Evolutionary conservation across 2,329 filamentous ascomycete species (phyloP).

Genomic region (Talaromyces sp.): DNA sequence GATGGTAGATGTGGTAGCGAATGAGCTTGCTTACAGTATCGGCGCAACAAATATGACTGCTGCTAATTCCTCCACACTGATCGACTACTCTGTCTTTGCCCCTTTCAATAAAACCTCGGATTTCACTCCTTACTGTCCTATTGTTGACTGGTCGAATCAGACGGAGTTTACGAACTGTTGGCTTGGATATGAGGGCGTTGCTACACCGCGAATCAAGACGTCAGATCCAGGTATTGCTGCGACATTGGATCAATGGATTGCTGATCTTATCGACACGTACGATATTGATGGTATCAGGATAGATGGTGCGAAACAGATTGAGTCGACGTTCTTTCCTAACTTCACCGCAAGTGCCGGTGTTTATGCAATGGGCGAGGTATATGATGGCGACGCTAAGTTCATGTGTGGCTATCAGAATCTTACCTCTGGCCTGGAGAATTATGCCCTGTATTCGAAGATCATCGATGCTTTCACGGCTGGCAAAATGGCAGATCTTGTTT

Average conservation of each 20-base stretch:
- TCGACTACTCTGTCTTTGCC: slow-evolving; percentile 18
- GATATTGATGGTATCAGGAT: slow-evolving; percentile 43
- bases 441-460: slow-evolving; percentile 28
- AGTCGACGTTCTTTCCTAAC: slow-evolving; percentile 33
- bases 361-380: slow-evolving; percentile 45
- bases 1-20: slow-evolving; percentile 47
- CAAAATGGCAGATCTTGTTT: slow-evolving; percentile 21
- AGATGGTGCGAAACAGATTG: slow-evolving; percentile 43
- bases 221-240: slow-evolving; percentile 31
- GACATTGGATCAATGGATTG: slow-evolving; percentile 35
- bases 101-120: slow-evolving; percentile 23
- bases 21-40: slow-evolving; percentile 33
- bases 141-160: slow-evolving; percentile 25
- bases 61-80: background rate
- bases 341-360: slow-evolving; percentile 31
- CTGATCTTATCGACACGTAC: slow-evolving; percentile 34
- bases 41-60: slow-evolving; percentile 11
- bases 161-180: slow-evolving; percentile 40
- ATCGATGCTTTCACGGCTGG: slow-evolving; percentile 23
- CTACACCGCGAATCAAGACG: slow-evolving; percentile 41
- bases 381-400: slow-evolving; percentile 28
- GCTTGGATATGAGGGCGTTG: slow-evolving; percentile 42
- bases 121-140: slow-evolving; percentile 27
- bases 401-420: slow-evolving; percentile 36
- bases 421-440: slow-evolving; percentile 41